These are phyloP conservation scores for Sonneratia alba DNA, from an alignment of 345 rosid genomes.

Conservation along the genomic window DNA sequence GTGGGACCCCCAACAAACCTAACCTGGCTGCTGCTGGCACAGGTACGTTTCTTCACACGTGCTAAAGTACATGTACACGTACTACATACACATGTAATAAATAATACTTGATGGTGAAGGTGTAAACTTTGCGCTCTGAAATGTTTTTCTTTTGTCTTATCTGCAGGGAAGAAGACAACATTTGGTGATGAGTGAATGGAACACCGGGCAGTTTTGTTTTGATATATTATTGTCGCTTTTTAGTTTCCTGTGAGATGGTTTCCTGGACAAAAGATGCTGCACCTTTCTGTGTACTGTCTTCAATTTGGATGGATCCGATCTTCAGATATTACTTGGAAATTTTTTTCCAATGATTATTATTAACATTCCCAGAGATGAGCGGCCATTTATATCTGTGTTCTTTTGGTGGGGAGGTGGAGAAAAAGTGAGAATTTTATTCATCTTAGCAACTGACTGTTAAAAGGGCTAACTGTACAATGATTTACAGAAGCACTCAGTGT, in stretches of 20 bases:
- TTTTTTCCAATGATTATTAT: not conserved
- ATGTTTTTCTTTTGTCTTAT: not conserved
- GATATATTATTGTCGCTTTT: not conserved
- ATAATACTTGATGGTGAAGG: too few species aligned
- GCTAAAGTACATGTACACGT: too few species aligned
- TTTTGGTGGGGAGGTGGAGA: too few species aligned
- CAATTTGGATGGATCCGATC: not conserved
- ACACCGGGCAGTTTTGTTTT: not conserved
- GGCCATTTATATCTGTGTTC: too few species aligned
- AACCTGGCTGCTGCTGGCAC: slow-evolving; percentile 30
- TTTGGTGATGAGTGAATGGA: not conserved
- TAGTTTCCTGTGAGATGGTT: not conserved
- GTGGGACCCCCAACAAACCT: slow-evolving; percentile 27
- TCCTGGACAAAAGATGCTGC: not conserved
- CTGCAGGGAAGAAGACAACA: slow-evolving; percentile 9
- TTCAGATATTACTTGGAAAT: not conserved
- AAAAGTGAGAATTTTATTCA: too few species aligned
- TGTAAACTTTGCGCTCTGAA: too few species aligned
- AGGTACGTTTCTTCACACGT: slow-evolving; percentile 5
- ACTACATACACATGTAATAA: too few species aligned
- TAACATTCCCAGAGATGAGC: too few species aligned
- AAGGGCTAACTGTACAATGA: too few species aligned
- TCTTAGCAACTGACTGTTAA: too few species aligned
- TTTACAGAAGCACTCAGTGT: too few species aligned
- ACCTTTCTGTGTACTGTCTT: not conserved